Evolutionary conservation across 495 filamentous ascomycete genomes (phyloP).

Genomic region (Xylaria castorea): DNA sequence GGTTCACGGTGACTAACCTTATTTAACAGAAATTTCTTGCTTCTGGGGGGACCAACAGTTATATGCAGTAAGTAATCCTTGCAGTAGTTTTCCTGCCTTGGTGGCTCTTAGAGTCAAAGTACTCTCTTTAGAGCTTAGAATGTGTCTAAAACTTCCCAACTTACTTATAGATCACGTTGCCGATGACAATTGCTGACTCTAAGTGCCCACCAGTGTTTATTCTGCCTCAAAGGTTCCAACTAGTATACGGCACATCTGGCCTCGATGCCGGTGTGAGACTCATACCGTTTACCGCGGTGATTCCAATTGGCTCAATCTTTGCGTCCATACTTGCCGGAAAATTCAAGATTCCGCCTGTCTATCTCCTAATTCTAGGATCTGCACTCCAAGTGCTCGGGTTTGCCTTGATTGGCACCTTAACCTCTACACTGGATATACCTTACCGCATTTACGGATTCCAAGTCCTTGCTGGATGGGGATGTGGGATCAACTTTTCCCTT

Average conservation of each 20-base stretch:
- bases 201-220: too few species aligned
- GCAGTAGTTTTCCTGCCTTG: too few species aligned
- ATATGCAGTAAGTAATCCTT: too few species aligned
- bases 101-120: too few species aligned
- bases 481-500: conserved; percentile 36
- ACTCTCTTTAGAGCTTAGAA: too few species aligned
- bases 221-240: conserved; percentile 57
- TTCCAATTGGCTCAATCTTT: conserved; percentile 45
- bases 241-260: conserved; percentile 46
- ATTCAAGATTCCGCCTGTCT: conserved; percentile 29
- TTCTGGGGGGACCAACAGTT: conserved; percentile 30
- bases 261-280: conserved; percentile 57
- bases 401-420: conserved; percentile 22
- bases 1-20: too few species aligned
- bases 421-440: conserved; percentile 25
- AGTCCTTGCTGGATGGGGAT: conserved; percentile 42
- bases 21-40: conserved; percentile 6
- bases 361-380: conserved; percentile 22
- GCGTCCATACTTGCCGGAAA: conserved; percentile 37
- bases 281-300: conserved; percentile 47
- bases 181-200: too few species aligned
- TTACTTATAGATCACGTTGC: too few species aligned
- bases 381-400: conserved; percentile 28
- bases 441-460: conserved; percentile 41
- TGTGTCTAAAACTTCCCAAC: too few species aligned